Evolutionary conservation across 208 protist species (phyloP), one percentile per base, ranked within the genome.

Genomic region (Trypanosoma theileri): DNA sequence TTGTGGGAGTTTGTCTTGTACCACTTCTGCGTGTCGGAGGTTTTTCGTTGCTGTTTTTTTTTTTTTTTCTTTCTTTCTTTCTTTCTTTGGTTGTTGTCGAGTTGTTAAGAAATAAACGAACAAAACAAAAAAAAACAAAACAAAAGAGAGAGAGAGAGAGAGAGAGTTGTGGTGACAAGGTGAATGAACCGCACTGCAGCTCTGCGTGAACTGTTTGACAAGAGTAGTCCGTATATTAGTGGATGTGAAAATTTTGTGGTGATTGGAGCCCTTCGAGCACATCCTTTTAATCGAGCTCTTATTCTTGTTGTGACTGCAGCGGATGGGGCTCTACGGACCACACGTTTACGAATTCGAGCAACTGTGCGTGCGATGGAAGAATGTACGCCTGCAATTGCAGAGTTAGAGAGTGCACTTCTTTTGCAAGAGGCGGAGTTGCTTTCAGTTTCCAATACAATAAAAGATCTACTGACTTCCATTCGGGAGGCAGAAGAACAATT

Each of bases 351-450:
- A 19, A 72, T 86, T 4, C 22, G 24, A 11, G 59, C 63, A 22
- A 64, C 70, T 6, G 40, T 94, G 3, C 67, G 35, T 8, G 82
- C 77, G 1, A 60, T 94, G 24, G 83, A 89, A 46, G 72, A 59
- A 4, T 84, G 72, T 56, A 74, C 65, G 1, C 81, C 78, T 8
- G 70, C 63, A 52, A 73, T 80, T 11, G 59, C 61, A 0, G 70
- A 84, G 13, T 40, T 89, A 28, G 85, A 94, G 68, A 81, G 75
- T 54, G 66, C 52, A 0, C 66, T 94, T 0, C 74, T 94, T 3
- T 80, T 94, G 7, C 85, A 79, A 0, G 89, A 95, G 59, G 89
- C 85, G 0, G 84, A 95, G 59, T 71, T 95, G 4, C 52, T 87
- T 4, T 85, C 86, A 2, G 80, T 77, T 0, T 70, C 73, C 17